These are phyloP conservation scores for Canariomyces notabilis DNA, from an alignment of 2,329 filamentous ascomycete genomes.

Conservation along the genomic window DNA sequence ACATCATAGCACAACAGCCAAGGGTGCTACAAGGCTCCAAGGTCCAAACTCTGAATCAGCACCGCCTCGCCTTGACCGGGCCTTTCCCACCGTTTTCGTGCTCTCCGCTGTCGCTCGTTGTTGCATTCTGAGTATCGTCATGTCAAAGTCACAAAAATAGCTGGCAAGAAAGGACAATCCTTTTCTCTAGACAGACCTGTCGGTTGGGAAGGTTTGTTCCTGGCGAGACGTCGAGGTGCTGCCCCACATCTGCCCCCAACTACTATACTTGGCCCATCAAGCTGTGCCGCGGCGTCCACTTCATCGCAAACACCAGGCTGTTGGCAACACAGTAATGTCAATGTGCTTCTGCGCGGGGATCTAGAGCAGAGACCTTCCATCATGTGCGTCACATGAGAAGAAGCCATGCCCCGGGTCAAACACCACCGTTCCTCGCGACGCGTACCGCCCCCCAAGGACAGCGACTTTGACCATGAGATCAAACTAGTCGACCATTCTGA, in stretches of 20 bases:
- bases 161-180: not conserved
- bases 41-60: too few species aligned
- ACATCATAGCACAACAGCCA: too few species aligned
- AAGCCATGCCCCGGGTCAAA: constrained; percentile 37
- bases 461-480: constrained; percentile 68
- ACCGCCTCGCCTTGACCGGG: too few species aligned
- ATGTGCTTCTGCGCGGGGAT: constrained; percentile 6
- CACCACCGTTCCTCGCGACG: constrained; percentile 49
- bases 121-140: not conserved
- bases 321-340: not conserved
- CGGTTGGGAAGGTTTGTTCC: not conserved
- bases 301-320: not conserved
- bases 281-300: not conserved
- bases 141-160: not conserved
- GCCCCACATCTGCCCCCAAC: too few species aligned
- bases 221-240: too few species aligned
- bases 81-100: not conserved
- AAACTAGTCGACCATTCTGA: constrained; percentile 47
- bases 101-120: not conserved
- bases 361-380: constrained; percentile 1
- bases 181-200: not conserved
- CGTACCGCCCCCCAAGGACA: constrained; percentile 49
- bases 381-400: constrained; percentile 12
- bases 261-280: too few species aligned
- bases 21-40: too few species aligned